Evolutionary conservation across 768 basidiomycete genomes (phyloP), one percentile per base, ranked within the genome.

Genomic region (Pulveroboletus sp.): DNA sequence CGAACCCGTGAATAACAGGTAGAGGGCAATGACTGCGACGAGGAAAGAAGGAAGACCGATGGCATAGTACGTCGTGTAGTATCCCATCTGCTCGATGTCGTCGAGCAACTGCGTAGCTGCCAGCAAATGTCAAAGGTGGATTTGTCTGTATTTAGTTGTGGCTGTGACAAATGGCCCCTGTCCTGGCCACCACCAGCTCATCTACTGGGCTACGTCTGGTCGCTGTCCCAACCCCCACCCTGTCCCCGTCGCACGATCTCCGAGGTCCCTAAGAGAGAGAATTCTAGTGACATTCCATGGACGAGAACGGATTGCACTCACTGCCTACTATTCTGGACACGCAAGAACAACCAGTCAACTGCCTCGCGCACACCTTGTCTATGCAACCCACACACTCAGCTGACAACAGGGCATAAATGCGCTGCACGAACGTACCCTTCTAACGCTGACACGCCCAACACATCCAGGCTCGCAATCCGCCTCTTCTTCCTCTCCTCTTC

Each of bases 261-360:
- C 58, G 21, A 63, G 56, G 44, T 62, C 62, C 35, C 61, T 63
- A n/a, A n/a, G 37, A 4, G 31, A 21, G 26, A 0, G 21, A 17
- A 39, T 1, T 3, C 55, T 5, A 55, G 26, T n/a, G 8, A 0
- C 2, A n/a, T n/a, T 4, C 13, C 6, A 3, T 1, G 9, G 28
- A 8, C 6, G 37, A 28, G 36, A 31, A 4, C 1, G 9, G 35
- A 30, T 10, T 0, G 3, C 5, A 37, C 63, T 48, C 42, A 83
- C 86, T 82, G 80, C 55, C 87, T 73, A 56, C 89, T 91, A 57
- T 93, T 93, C 69, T 95, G 92, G 5, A 96, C 93, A 0, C 93
- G 79, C 47, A 94, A 82, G 64, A 95, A 95, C 26, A 98, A 63
- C 94, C 94, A 98, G 62, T 96, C 89, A 3, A 96, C 89, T 0